These are phyloP conservation scores for Trichoderma oligosporum DNA, from an alignment of 2,329 filamentous ascomycete genomes.

Conservation along the genomic window DNA sequence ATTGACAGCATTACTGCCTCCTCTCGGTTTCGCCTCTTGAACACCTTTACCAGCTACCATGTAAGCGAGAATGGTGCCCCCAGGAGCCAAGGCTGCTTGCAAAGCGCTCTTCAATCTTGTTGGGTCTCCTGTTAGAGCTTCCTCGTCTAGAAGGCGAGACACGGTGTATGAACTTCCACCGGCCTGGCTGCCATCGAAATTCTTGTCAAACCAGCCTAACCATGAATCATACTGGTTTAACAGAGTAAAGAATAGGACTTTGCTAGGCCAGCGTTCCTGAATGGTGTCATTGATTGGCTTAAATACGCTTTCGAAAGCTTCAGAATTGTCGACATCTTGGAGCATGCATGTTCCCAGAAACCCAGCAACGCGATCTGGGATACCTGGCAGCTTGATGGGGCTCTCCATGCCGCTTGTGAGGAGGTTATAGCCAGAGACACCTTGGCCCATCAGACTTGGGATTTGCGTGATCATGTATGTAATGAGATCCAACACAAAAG, in stretches of 20 bases:
- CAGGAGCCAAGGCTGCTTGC: conserved; percentile 32
- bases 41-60: conserved; percentile 45
- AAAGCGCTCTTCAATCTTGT: conserved; percentile 37
- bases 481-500: conserved; percentile 45
- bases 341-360: conserved; percentile 35
- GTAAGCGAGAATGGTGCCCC: conserved; percentile 32
- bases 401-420: conserved; percentile 37
- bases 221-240: conserved; percentile 33
- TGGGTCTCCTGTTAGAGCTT: conserved; percentile 35
- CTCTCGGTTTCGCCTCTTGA: conserved; percentile 40
- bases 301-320: conserved; percentile 29
- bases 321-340: conserved; percentile 33
- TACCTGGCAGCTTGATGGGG: conserved; percentile 33
- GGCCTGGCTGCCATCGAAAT: conserved; percentile 35
- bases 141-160: conserved; percentile 43
- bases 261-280: conserved; percentile 35
- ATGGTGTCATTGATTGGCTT: conserved; percentile 38
- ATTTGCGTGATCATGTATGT: conserved; percentile 45
- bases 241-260: conserved; percentile 22
- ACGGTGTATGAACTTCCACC: conserved; percentile 38
- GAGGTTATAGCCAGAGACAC: conserved; percentile 48
- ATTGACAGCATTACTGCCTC: conserved; percentile 45
- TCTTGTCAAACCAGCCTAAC: conserved; percentile 36
- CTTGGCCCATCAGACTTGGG: conserved; percentile 46
- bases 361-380: conserved; percentile 34